Evolutionary conservation across 2,329 filamentous ascomycete genomes (phyloP).

Genomic region (Pseudopithomyces chartarum): DNA sequence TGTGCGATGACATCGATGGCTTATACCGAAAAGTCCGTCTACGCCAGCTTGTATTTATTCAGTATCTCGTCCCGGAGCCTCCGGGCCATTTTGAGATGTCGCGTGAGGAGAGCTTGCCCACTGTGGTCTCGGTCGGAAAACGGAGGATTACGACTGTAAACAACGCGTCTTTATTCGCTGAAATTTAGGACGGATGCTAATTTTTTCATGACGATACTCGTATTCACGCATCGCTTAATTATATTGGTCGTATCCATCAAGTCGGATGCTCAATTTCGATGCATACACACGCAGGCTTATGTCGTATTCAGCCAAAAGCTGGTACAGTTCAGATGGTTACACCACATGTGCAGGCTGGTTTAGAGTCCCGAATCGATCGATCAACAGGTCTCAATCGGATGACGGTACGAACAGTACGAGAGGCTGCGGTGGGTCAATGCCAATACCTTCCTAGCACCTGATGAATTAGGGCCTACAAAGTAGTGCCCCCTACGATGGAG

Average conservation of each 20-base stretch:
- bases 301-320: conserved; percentile 5
- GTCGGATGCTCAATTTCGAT: not conserved
- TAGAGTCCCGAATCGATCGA: not conserved
- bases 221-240: not conserved
- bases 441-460: too few species aligned
- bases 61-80: not conserved
- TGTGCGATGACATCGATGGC: not conserved
- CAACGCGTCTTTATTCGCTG: not conserved
- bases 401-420: not conserved
- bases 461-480: too few species aligned
- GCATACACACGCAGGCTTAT: not conserved
- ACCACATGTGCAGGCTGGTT: not conserved
- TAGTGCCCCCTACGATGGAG: too few species aligned
- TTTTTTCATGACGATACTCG: not conserved
- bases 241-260: not conserved
- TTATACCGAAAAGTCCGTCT: not conserved
- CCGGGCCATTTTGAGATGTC: not conserved
- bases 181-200: too few species aligned
- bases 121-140: not conserved
- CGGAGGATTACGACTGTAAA: not conserved
- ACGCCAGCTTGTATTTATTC: too few species aligned
- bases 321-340: not conserved
- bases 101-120: not conserved
- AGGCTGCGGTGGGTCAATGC: not conserved
- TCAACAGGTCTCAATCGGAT: not conserved